Evolutionary conservation across 306 rosid species (phyloP), one percentile per base, ranked within the genome.

Genomic region (Sophora flavescens): DNA sequence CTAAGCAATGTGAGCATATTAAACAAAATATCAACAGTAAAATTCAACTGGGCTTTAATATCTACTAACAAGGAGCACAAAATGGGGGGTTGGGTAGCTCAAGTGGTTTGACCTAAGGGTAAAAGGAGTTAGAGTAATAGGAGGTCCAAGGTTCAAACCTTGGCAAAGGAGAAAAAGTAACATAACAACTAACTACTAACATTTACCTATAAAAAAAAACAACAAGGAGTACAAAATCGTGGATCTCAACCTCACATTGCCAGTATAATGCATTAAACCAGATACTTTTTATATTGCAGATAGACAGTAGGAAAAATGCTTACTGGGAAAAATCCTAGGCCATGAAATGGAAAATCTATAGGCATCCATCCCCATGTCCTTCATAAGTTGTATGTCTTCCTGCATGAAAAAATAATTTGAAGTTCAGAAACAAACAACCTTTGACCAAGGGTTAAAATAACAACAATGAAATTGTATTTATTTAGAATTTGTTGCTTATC

Each of bases 311-410:
- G 22, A 41, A 69, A 22, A 15, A 30, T 52, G 78, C 89, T 83
- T 91, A 96, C 99, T 75, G 3, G 97, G 98, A 45, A 81, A 92
- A 77, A 96, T 90, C 30, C 98, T 89, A 72, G 98, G 54, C 98
- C 99, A 96, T 16, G 98, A 87, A 78, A 95, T 95, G 53, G 99
- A 95, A 79, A 95, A 90, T 67, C 97, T 84, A 73, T 89, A 96
- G 65, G 98, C 97, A 76, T 89, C 97, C 93, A 89, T 63, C 68
- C 98, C 98, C 89, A 91, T 50, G 78, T 96, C 90, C 87, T 92
- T 91, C 97, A 96, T 91, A 9, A 89, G 93, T 51, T 89, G 89
- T 38, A 92, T 75, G 47, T 92, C 99, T 77, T 81, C 93, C 99
- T 96, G 82, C 64, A 51, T 45, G 42, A 56, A 63, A 10, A 63